Percentiles rank a stretch among this genome's conserved stretches.
phyloP scores from a whole-genome alignment of 345 rosid species.

The Citrus inodora region DNA sequence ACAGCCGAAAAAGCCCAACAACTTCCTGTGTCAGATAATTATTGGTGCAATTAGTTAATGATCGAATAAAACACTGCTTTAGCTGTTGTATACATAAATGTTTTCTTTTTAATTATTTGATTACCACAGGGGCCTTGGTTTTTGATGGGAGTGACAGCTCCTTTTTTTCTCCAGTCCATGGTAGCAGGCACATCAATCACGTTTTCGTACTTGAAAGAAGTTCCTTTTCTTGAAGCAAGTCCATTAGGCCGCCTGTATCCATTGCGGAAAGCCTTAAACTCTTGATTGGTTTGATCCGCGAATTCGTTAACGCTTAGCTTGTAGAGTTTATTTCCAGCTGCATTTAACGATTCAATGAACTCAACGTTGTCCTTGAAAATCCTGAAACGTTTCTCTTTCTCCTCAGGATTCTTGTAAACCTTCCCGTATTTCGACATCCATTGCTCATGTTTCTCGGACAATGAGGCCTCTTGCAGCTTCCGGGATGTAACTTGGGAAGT shows the following conservation, averaged over 20 bases:
- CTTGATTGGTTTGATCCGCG: constrained; percentile 44
- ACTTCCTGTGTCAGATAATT: constrained; percentile 4
- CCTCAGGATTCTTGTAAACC: constrained; percentile 14
- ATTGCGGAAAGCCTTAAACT: constrained; percentile 34
- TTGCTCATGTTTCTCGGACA: constrained; percentile 24
- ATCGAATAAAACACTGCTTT: neutral
- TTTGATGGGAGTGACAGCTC: constrained; percentile 45
- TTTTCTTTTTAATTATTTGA: neutral
- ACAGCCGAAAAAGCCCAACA: constrained; percentile 35
- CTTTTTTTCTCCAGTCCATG: constrained; percentile 48
- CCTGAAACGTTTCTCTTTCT: constrained; percentile 22
- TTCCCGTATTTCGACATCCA: constrained; percentile 30
- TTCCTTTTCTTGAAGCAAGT: neutral
- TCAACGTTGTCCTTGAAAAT: constrained; percentile 28
- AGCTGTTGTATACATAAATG: neutral
- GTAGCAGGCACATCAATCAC: constrained; percentile 27
- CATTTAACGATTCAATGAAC: constrained; percentile 23
- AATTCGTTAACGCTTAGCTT: constrained; percentile 42
- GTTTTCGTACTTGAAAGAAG: constrained; percentile 33
- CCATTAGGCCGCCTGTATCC: constrained; percentile 27
- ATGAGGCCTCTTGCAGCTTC: constrained; percentile 9
- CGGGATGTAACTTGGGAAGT: constrained; percentile 15
- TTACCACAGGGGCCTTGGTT: constrained; percentile 46
- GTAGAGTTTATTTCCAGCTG: constrained; percentile 23
- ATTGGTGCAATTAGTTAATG: neutral